A percentile compares a stretch with the other conserved stretches of the same genome.
These are phyloP conservation scores for Ceratorhiza oryzae-sativae DNA, from an alignment of 1,284 basidiomycete species.

Conservation along the genomic window DNA sequence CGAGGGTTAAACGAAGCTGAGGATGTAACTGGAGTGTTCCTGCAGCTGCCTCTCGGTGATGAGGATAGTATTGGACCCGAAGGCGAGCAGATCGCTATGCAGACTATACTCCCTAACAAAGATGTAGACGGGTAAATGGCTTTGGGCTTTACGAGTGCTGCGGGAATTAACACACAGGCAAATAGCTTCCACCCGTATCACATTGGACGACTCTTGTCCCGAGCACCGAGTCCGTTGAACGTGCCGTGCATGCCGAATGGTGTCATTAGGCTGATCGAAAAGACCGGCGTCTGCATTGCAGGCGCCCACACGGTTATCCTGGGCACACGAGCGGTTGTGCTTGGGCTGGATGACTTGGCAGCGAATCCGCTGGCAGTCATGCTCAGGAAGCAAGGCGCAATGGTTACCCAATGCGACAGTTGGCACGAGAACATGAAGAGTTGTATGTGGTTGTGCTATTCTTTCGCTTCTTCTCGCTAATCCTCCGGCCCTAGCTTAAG, in stretches of 20 bases:
- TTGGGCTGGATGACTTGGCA: constrained; percentile 98
- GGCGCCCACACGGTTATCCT: constrained; percentile 71
- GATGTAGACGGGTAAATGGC: constrained; percentile 91
- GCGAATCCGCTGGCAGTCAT: constrained; percentile 94
- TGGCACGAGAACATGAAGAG: constrained; percentile 81
- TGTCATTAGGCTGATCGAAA: constrained; percentile 88
- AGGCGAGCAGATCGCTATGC: constrained; percentile 90
- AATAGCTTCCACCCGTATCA: constrained; percentile 96
- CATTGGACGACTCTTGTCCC: constrained; percentile 93
- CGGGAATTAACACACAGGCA: background rate
- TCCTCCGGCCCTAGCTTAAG: constrained; percentile 64
- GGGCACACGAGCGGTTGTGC: constrained; percentile 61
- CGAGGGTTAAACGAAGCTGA: constrained; percentile 86
- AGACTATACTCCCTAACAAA: constrained; percentile 93
- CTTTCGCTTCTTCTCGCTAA: background rate
- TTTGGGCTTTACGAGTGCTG: background rate
- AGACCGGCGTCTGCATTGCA: constrained; percentile 75
- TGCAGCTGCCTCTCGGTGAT: constrained; percentile 92
- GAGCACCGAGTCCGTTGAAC: constrained; percentile 90
- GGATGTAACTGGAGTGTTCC: constrained; percentile 86
- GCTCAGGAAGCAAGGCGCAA: constrained; percentile 89
- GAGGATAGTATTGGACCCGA: constrained; percentile 84
- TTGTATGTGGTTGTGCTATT: constrained; percentile 59
- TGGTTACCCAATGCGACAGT: constrained; percentile 98
- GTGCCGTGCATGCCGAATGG: constrained; percentile 96